Evolutionary conservation across 1,284 basidiomycete species (phyloP).

Genomic region (Singerocomus inundabilis): DNA sequence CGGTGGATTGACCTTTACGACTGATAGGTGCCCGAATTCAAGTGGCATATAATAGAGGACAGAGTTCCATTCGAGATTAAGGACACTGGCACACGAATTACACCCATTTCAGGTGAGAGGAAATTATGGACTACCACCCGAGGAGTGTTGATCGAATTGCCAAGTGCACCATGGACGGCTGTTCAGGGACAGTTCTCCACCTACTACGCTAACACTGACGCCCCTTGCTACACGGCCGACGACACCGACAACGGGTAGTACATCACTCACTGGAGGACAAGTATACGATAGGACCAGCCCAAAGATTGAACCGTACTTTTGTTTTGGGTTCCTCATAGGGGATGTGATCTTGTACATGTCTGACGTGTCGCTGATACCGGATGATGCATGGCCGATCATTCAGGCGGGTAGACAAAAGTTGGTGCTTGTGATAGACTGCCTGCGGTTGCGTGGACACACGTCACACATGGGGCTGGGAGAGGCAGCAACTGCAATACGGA

Average conservation of each 20-base stretch:
- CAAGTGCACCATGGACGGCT: slow-evolving; percentile 66
- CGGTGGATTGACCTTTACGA: slow-evolving; percentile 1
- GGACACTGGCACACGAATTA: slow-evolving; percentile 59
- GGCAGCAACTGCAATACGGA: slow-evolving; percentile 51
- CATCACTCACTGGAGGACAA: slow-evolving; percentile 8
- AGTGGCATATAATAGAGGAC: slow-evolving; percentile 76
- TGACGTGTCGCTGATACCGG: slow-evolving; percentile 73
- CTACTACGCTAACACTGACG: slow-evolving; percentile 41
- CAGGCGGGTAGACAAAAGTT: slow-evolving; percentile 40
- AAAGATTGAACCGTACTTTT: slow-evolving; percentile 57
- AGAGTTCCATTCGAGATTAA: slow-evolving; percentile 61
- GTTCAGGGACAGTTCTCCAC: slow-evolving; percentile 43
- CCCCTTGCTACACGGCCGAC: slow-evolving; percentile 43
- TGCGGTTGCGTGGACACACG: slow-evolving; percentile 57
- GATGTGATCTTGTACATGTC: slow-evolving; percentile 67
- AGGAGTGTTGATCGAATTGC: slow-evolving; percentile 2
- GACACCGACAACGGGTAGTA: slow-evolving; percentile 37
- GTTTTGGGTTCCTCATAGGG: slow-evolving; percentile 73
- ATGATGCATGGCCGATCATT: slow-evolving; percentile 60
- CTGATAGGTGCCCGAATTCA: slow-evolving; percentile 68
- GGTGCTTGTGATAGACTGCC: slow-evolving; percentile 70
- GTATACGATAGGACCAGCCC: slow-evolving; percentile 7
- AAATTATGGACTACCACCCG: background rate
- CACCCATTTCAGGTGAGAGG: slow-evolving; percentile 61
- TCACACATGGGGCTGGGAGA: slow-evolving; percentile 73